A percentile compares a stretch with the other conserved stretches of the same genome.
Conservation (phyloP, 495 filamentous ascomycete genomes). For the Tuber borchii region DNA sequence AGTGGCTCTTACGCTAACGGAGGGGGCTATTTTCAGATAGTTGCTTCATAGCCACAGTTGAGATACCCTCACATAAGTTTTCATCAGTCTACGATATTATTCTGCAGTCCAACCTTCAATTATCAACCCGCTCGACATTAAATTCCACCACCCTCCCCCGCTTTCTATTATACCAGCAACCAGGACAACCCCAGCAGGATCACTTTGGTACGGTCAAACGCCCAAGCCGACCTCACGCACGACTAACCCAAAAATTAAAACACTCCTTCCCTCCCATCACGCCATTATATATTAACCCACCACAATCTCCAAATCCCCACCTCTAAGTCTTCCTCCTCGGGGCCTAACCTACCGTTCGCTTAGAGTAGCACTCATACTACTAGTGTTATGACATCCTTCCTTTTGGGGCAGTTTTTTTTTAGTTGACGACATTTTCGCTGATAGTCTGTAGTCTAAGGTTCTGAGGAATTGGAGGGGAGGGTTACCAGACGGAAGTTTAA, state of each 20-base stretch:
- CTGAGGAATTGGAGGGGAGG: background rate
- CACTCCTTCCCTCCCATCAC: background rate
- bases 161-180: background rate
- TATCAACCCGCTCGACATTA: background rate
- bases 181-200: background rate
- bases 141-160: background rate
- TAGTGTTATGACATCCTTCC: background rate
- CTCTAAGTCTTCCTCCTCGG: background rate
- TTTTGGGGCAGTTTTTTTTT: background rate
- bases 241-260: background rate
- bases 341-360: background rate
- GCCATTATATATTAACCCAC: background rate
- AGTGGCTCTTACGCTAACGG: background rate
- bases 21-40: background rate
- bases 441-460: background rate
- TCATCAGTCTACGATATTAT: too few relatives aligned
- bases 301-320: background rate
- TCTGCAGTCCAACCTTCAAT: background rate
- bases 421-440: background rate
- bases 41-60: background rate
- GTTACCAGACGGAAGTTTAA: background rate
- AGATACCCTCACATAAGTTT: background rate
- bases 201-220: background rate
- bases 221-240: background rate
- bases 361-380: too few relatives aligned